These are phyloP conservation scores for Stagonosporopsis cucurbitacearum DNA, from an alignment of 2,329 filamentous ascomycete genomes.

Conservation along the genomic window DNA sequence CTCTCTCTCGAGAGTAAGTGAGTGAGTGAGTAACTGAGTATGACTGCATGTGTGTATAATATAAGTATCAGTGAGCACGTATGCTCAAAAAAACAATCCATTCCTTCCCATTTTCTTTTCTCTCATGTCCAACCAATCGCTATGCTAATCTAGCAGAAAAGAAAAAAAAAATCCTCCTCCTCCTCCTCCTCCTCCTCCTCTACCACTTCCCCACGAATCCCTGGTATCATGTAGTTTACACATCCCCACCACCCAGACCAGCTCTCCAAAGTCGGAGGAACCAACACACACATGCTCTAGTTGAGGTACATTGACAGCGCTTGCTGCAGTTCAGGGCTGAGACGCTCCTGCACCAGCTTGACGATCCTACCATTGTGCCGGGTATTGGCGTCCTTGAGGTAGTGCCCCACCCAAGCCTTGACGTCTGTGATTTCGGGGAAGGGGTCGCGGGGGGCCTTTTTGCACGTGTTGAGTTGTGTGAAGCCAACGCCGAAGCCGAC, in stretches of 20 bases:
- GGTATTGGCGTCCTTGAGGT: slow-evolving; percentile 77
- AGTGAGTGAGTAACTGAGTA: no score
- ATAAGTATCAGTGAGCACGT: no score
- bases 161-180: no score
- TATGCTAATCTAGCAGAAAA: slow-evolving; percentile 17
- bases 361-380: slow-evolving; percentile 74
- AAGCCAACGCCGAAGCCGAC: slow-evolving; percentile 94
- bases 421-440: slow-evolving; percentile 85
- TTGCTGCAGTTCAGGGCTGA: slow-evolving; percentile 55
- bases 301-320: slow-evolving; percentile 47
- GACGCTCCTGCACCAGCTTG: slow-evolving; percentile 72
- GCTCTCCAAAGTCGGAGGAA: no score
- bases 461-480: slow-evolving; percentile 91
- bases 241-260: no score
- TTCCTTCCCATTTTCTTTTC: not conserved
- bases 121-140: no score
- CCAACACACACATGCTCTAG: not conserved
- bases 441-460: slow-evolving; percentile 74
- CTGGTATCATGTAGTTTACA: slow-evolving; percentile 19
- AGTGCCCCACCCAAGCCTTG: slow-evolving; percentile 80
- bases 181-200: no score
- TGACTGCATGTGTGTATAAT: no score
- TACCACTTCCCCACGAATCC: slow-evolving; percentile 15
- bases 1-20: no score
- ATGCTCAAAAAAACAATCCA: no score